A percentile compares a stretch with the other conserved stretches of the same genome.
Conservation (phyloP, 2,329 filamentous ascomycete genomes). For the Sporothrix sp. region DNA sequence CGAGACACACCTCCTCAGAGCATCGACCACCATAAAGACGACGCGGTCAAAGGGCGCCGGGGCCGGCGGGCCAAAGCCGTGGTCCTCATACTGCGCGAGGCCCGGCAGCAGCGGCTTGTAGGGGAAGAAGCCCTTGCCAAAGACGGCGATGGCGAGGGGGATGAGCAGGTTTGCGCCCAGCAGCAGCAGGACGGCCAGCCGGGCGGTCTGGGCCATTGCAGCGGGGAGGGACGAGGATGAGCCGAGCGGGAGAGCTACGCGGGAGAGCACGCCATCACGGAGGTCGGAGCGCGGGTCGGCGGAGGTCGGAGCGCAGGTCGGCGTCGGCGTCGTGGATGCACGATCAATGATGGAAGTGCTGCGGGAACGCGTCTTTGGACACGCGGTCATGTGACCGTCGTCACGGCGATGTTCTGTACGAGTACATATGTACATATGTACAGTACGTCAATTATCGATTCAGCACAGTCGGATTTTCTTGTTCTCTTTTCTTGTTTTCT, state of each 20-base stretch:
- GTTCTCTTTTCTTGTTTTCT: too few species aligned
- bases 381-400: background rate
- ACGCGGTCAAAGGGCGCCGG: slow-evolving; percentile 74
- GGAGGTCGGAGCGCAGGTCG: too few species aligned
- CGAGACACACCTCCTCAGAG: slow-evolving; percentile 60
- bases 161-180: slow-evolving; percentile 66
- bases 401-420: background rate
- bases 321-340: background rate
- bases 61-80: slow-evolving; percentile 46
- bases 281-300: too few species aligned
- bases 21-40: slow-evolving; percentile 97
- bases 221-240: too few species aligned
- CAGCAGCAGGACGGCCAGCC: slow-evolving; percentile 36
- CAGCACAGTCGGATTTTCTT: too few species aligned
- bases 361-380: background rate
- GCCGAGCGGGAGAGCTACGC: background rate
- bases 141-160: slow-evolving; percentile 62
- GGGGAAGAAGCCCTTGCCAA: slow-evolving; percentile 90
- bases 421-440: too few species aligned
- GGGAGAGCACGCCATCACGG: slow-evolving; percentile 6
- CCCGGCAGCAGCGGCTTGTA: slow-evolving; percentile 92
- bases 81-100: slow-evolving; percentile 56
- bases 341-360: background rate
- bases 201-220: background rate
- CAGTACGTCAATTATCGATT: too few species aligned